phyloP scores from a whole-genome alignment of 1,284 basidiomycete species.

The Gymnopus androsaceus region DNA sequence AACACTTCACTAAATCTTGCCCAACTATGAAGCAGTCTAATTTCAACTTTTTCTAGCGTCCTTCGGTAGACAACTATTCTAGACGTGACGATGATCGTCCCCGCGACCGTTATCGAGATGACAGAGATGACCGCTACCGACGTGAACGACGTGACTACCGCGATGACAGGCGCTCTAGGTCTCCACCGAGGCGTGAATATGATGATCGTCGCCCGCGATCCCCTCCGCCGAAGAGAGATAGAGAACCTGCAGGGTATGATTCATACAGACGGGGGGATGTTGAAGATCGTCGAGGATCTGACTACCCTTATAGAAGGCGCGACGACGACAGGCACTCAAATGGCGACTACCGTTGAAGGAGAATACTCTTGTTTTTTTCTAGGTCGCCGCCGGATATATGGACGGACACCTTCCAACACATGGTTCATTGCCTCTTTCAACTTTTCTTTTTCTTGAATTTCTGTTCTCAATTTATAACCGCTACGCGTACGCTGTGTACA shows the following conservation, averaged over 20 bases:
- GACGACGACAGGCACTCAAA: conserved; percentile 74
- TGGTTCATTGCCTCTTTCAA: conserved; percentile 42
- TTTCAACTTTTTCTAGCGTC: conserved; percentile 45
- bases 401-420: conserved; percentile 42
- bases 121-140: conserved; percentile 57
- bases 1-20: conserved; percentile 6
- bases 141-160: conserved; percentile 64
- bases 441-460: conserved; percentile 24
- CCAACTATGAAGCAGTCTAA: too few relatives aligned
- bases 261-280: conserved; percentile 73
- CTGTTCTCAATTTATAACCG: conserved; percentile 48
- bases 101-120: conserved; percentile 33
- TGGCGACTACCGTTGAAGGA: conserved; percentile 68
- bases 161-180: conserved; percentile 76
- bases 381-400: conserved; percentile 19
- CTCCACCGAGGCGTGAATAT: conserved; percentile 63
- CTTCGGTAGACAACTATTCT: conserved; percentile 71
- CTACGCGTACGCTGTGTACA: conserved; percentile 54
- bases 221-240: conserved; percentile 76
- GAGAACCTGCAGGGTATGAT: conserved; percentile 86
- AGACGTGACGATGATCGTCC: conserved; percentile 48
- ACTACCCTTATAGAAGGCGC: conserved; percentile 54
- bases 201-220: conserved; percentile 80
- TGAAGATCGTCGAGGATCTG: conserved; percentile 76
- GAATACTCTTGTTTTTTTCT: conserved; percentile 1